phyloP scores from a whole-genome alignment of 2,329 filamentous ascomycete genomes.

The Colletotrichum simmondsii region DNA sequence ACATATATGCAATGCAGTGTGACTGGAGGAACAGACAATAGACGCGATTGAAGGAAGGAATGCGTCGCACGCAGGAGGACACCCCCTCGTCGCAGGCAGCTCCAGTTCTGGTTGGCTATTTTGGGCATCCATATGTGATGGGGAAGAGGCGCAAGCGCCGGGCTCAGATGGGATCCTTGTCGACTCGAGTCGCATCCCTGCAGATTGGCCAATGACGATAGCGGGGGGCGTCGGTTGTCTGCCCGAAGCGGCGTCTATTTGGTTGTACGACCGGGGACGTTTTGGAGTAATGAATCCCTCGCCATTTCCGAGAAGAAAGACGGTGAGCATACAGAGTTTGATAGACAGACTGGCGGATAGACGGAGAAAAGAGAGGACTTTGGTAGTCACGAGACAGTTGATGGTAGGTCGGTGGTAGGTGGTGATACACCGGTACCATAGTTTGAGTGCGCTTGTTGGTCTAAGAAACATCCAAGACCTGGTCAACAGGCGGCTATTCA shows the following conservation, averaged over 20 bases:
- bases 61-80: slow-evolving; percentile 28
- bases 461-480: not conserved
- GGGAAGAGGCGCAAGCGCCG: slow-evolving; percentile 51
- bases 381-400: not conserved
- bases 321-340: slow-evolving; percentile 7
- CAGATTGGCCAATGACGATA: slow-evolving; percentile 39
- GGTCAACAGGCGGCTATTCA: slow-evolving; percentile 22
- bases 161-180: slow-evolving; percentile 38
- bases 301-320: slow-evolving; percentile 25
- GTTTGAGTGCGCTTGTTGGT: not conserved
- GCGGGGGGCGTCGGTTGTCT: slow-evolving; percentile 34
- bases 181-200: slow-evolving; percentile 27
- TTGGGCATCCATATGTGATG: slow-evolving; percentile 43
- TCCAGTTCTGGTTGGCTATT: slow-evolving; percentile 49
- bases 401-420: not conserved
- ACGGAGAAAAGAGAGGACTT: not conserved
- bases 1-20: slow-evolving; percentile 36
- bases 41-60: slow-evolving; percentile 35
- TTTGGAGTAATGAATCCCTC: slow-evolving; percentile 14
- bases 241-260: slow-evolving; percentile 33
- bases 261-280: slow-evolving; percentile 2
- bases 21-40: slow-evolving; percentile 35
- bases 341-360: not conserved
- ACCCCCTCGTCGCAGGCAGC: slow-evolving; percentile 38
- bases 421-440: not conserved